These are phyloP conservation scores for Parachaetomium inaequale DNA, from an alignment of 495 filamentous ascomycete genomes.

Conservation along the genomic window DNA sequence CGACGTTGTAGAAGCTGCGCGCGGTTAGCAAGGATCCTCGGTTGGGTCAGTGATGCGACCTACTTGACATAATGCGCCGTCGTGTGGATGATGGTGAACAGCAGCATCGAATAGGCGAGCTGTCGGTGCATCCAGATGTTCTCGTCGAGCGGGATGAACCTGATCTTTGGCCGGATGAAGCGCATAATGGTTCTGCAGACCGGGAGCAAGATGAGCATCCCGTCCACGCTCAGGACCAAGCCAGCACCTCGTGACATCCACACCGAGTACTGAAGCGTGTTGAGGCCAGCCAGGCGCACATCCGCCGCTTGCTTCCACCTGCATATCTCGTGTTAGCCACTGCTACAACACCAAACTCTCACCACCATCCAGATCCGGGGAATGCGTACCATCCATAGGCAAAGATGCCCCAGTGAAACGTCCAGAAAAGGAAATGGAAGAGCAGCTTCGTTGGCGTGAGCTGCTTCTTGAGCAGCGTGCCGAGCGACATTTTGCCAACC, in stretches of 20 bases:
- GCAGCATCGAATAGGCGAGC: conserved; percentile 80
- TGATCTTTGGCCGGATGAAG: conserved; percentile 79
- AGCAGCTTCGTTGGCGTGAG: conserved; percentile 63
- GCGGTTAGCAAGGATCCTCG: conserved; percentile 19
- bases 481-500: conserved; percentile 40
- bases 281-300: conserved; percentile 65
- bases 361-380: conserved; percentile 6
- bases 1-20: conserved; percentile 88
- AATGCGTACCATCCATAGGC: conserved; percentile 76
- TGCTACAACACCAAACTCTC: background rate
- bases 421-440: conserved; percentile 87
- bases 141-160: conserved; percentile 88
- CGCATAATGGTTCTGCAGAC: conserved; percentile 90
- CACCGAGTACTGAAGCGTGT: conserved; percentile 80
- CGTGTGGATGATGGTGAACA: conserved; percentile 78
- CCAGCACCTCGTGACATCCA: conserved; percentile 96
- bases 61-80: conserved; percentile 93
- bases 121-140: conserved; percentile 96
- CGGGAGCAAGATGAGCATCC: conserved; percentile 80
- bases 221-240: conserved; percentile 75
- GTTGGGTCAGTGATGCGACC: conserved; percentile 30
- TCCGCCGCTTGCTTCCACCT: conserved; percentile 78
- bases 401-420: conserved; percentile 75
- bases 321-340: conserved; percentile 15
- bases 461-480: conserved; percentile 52